Conservation (phyloP, 2,329 filamentous ascomycete genomes). For the Diplodia corticola region DNA sequence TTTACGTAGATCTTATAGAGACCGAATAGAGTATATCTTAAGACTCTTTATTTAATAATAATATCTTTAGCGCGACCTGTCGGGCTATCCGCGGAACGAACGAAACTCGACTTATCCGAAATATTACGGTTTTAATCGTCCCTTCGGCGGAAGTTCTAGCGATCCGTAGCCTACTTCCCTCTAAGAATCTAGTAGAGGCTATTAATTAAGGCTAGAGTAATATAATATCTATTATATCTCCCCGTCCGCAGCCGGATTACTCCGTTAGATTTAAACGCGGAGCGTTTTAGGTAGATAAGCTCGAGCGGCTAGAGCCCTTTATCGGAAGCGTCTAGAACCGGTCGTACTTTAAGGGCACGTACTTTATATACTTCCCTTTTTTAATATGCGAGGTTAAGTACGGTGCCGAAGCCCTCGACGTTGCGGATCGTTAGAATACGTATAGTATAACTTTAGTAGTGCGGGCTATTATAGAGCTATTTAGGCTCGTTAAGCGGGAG, state of each 20-base stretch:
- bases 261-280: background rate
- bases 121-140: conserved; percentile 30
- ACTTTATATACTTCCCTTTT: conserved; percentile 29
- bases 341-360: conserved; percentile 27
- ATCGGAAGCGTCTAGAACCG: background rate
- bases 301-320: conserved; percentile 38
- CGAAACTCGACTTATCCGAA: conserved; percentile 27
- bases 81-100: no score
- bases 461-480: background rate
- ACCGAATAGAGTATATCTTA: conserved; percentile 34
- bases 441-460: conserved; percentile 21
- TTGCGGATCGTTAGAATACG: conserved; percentile 29
- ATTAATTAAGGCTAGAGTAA: conserved; percentile 48
- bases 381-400: conserved; percentile 29
- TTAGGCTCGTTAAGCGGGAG: conserved; percentile 3
- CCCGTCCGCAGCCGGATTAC: background rate
- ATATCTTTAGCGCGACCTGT: no score
- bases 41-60: conserved; percentile 41
- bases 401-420: conserved; percentile 25
- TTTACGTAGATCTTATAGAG: conserved; percentile 37
- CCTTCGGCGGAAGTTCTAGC: no score
- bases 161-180: no score
- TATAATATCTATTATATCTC: conserved; percentile 34
- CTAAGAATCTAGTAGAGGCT: conserved; percentile 33
- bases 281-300: conserved; percentile 46